These are phyloP conservation scores for Fusarium brevicatenulatum DNA, from an alignment of 2,329 filamentous ascomycete genomes.

Conservation along the genomic window DNA sequence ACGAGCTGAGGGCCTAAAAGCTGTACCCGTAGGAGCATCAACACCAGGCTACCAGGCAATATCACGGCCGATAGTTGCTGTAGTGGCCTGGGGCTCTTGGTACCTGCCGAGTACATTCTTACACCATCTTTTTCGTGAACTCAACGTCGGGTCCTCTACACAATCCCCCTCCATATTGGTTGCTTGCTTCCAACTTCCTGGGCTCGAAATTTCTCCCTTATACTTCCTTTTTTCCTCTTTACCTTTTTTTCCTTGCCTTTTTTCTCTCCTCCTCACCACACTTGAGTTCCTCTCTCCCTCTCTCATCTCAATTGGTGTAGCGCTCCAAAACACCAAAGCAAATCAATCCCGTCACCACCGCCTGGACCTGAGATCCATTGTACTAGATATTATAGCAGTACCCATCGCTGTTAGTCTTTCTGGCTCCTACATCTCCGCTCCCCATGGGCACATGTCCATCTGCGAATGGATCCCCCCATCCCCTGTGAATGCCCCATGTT, in stretches of 20 bases:
- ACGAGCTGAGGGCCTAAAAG: constrained; percentile 28
- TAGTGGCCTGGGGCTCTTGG: constrained; percentile 7
- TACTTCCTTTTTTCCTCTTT: neutral
- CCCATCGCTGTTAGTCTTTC: constrained; percentile 20
- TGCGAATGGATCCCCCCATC: constrained; percentile 11
- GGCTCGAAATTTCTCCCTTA: constrained; percentile 2
- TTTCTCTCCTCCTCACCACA: neutral
- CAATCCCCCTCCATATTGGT: neutral
- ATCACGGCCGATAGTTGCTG: constrained; percentile 17
- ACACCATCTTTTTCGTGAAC: constrained; percentile 21
- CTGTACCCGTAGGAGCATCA: constrained; percentile 31
- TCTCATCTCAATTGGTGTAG: constrained; percentile 4
- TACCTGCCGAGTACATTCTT: constrained; percentile 35
- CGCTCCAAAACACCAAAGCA: constrained; percentile 21
- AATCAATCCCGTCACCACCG: constrained; percentile 9
- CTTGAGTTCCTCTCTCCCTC: constrained; percentile 1
- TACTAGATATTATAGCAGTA: constrained; percentile 6
- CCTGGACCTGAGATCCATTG: constrained; percentile 14
- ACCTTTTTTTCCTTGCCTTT: neutral
- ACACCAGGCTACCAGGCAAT: constrained; percentile 13
- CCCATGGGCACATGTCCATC: constrained; percentile 33
- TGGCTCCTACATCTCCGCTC: constrained; percentile 15
- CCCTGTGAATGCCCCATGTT: constrained; percentile 36
- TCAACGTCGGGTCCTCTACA: constrained; percentile 11
- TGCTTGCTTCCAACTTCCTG: constrained; percentile 18